Conservation (phyloP, 2,329 filamentous ascomycete species). For the Colletotrichum sp. region DNA sequence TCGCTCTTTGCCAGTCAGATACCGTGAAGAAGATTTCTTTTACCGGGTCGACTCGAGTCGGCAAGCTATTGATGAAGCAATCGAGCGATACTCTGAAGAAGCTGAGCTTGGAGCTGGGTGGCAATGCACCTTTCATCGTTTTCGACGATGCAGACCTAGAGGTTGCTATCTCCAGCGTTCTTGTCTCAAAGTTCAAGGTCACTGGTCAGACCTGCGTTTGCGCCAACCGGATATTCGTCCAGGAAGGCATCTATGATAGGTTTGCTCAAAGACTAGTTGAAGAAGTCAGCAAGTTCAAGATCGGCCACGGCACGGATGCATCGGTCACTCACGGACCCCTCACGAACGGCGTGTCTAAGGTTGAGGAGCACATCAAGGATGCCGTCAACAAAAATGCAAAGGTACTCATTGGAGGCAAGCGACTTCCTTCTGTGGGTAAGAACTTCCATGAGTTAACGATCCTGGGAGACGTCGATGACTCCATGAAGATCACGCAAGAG, state of each 20-base stretch:
- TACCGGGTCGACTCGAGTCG: slow-evolving; percentile 77
- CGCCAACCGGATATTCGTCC: slow-evolving; percentile 83
- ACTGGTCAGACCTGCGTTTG: slow-evolving; percentile 96
- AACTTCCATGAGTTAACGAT: slow-evolving; percentile 79
- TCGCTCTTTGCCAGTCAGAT: slow-evolving; percentile 76
- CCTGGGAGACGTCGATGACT: slow-evolving; percentile 68
- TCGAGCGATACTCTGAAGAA: slow-evolving; percentile 83
- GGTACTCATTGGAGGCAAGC: slow-evolving; percentile 66
- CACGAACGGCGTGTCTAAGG: slow-evolving; percentile 70
- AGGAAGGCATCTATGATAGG: slow-evolving; percentile 77
- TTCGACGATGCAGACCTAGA: slow-evolving; percentile 97
- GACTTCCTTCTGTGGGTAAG: slow-evolving; percentile 64
- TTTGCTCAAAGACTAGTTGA: slow-evolving; percentile 73
- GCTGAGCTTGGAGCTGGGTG: slow-evolving; percentile 86
- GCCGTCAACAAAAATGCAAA: slow-evolving; percentile 67
- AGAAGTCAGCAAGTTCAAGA: slow-evolving; percentile 77
- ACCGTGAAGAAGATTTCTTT: slow-evolving; percentile 90
- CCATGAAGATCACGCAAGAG: slow-evolving; percentile 71
- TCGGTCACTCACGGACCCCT: slow-evolving; percentile 67
- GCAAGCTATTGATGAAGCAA: slow-evolving; percentile 87
- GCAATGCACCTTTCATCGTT: slow-evolving; percentile 95
- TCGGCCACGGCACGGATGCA: slow-evolving; percentile 67
- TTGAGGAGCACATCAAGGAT: slow-evolving; percentile 68
- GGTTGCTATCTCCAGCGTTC: slow-evolving; percentile 79
- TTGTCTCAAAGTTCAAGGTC: slow-evolving; percentile 89